Evolutionary conservation across 2,329 filamentous ascomycete species (phyloP).

Genomic region (Fusarium bulbicola): DNA sequence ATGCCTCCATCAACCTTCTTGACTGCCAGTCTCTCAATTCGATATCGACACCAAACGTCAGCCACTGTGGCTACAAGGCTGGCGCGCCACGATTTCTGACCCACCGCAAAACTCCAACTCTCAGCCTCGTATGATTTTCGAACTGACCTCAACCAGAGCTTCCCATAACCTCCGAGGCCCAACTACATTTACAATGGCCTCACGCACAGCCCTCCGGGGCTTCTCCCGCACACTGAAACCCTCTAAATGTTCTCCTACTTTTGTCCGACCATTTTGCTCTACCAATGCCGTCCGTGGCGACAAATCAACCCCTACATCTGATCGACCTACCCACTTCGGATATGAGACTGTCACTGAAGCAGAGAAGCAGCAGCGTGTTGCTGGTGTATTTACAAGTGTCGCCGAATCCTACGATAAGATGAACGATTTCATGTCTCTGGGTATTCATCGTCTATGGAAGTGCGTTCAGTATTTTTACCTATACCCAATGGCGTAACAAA

Average conservation of each 20-base stretch:
- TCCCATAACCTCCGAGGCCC: constrained; percentile 16
- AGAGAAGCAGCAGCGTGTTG: constrained; percentile 77
- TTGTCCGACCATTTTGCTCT: constrained; percentile 43
- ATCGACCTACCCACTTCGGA: constrained; percentile 85
- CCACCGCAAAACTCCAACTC: constrained; percentile 40
- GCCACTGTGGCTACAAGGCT: constrained; percentile 42
- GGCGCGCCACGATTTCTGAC: constrained; percentile 5
- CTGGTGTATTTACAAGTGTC: constrained; percentile 92
- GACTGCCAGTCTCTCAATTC: background rate
- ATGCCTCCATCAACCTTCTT: background rate
- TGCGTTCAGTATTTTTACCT: constrained; percentile 46
- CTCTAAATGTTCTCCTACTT: constrained; percentile 19
- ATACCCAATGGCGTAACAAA: background rate
- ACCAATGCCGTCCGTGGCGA: constrained; percentile 42
- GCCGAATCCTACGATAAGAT: constrained; percentile 95
- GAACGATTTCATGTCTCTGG: constrained; percentile 99
- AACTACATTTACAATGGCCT: constrained; percentile 40
- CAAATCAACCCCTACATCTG: constrained; percentile 46
- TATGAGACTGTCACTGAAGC: constrained; percentile 85
- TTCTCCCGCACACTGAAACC: constrained; percentile 38
- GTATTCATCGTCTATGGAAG: constrained; percentile 96
- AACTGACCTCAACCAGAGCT: constrained; percentile 36
- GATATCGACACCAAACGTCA: background rate
- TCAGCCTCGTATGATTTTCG: constrained; percentile 44
- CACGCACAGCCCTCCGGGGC: constrained; percentile 44